Evolutionary conservation across 495 filamentous ascomycete genomes (phyloP).

Genomic region (Penicillium lividum): DNA sequence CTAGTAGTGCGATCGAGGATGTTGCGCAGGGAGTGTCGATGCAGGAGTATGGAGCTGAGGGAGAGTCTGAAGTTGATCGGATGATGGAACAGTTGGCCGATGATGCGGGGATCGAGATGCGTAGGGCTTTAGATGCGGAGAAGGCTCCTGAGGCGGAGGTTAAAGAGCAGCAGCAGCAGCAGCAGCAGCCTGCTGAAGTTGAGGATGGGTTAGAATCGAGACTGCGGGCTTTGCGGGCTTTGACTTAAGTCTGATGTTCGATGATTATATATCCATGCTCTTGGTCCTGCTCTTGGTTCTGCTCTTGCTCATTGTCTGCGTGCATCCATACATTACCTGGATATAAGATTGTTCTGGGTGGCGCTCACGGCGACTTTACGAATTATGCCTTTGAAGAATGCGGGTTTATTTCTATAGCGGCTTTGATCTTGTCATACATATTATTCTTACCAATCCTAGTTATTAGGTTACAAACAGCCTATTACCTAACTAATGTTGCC

Average conservation of each 20-base stretch:
- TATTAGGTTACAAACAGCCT: too few species aligned
- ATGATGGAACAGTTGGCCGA: constrained; percentile 52
- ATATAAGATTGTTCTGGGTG: background rate
- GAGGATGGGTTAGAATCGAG: constrained; percentile 49
- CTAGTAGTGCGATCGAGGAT: constrained; percentile 47
- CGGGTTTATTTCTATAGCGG: background rate
- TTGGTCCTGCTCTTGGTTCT: background rate
- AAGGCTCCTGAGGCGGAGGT: constrained; percentile 42
- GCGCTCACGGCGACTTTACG: background rate
- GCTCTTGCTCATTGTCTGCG: background rate
- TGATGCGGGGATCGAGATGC: constrained; percentile 49
- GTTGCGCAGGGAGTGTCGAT: constrained; percentile 48
- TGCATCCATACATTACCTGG: background rate
- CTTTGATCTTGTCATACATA: background rate
- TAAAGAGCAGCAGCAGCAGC: constrained; percentile 34
- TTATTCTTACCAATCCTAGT: too few species aligned
- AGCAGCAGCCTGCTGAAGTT: constrained; percentile 32
- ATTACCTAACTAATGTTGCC: too few species aligned
- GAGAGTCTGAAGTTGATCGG: constrained; percentile 47
- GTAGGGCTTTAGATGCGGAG: constrained; percentile 42
- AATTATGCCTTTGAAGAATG: background rate
- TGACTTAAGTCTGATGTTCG: constrained; percentile 21
- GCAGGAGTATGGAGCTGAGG: constrained; percentile 51
- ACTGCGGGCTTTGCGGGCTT: constrained; percentile 44
- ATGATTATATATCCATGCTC: background rate